A percentile compares a stretch with the other conserved stretches of the same genome.
Conservation (phyloP, 176 grass and related monocot species). For the Aegilops umbellulata region DNA sequence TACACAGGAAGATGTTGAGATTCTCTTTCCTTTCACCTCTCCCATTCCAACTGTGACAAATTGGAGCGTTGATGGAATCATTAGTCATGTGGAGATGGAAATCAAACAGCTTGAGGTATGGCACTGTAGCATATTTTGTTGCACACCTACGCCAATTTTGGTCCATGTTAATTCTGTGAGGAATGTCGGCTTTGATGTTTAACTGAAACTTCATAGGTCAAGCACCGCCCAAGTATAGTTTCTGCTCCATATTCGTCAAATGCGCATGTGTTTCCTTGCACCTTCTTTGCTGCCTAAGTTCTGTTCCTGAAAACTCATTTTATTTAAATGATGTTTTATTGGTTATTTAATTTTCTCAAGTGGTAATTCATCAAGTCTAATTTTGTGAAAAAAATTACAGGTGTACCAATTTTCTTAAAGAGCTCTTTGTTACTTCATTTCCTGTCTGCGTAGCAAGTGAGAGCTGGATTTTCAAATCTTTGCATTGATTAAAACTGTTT, state of each 20-base stretch:
- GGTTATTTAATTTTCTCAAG: no score
- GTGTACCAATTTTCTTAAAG: neutral
- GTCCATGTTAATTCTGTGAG: neutral
- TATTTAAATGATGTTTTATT: neutral
- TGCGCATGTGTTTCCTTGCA: no score
- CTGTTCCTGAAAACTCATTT: neutral
- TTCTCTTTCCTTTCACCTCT: no score
- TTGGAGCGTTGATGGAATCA: no score
- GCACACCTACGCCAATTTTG: neutral
- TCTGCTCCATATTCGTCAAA: neutral
- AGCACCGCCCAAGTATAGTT: neutral
- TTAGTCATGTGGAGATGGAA: no score
- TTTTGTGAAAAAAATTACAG: neutral
- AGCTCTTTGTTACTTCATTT: neutral
- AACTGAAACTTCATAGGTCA: neutral
- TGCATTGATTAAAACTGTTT: neutral
- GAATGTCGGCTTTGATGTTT: neutral
- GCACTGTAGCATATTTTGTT: neutral
- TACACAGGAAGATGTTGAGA: no score
- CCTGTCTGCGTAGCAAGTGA: neutral
- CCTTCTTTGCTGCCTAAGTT: neutral
- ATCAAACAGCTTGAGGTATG: slow-evolving; percentile 18
- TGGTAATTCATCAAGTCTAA: no score
- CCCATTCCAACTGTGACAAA: no score
- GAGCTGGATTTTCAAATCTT: neutral